Base-by-base conservation (phyloP, 371 early-diverging fungal genomes). In the Basidiobolus meristosporus region DNA sequence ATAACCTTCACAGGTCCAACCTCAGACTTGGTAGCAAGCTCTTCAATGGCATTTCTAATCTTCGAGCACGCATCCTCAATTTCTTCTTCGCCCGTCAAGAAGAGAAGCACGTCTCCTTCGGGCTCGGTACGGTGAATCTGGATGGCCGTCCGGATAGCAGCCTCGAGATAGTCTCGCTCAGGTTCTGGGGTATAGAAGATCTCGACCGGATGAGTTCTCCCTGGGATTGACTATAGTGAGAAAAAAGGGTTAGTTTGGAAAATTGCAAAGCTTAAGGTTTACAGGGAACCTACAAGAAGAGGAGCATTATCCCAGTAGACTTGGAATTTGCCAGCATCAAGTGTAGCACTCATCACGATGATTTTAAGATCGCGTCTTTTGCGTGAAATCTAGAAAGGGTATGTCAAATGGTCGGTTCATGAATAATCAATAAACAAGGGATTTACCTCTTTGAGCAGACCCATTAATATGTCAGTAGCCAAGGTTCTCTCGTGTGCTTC, bases 401-500 rank as follows among this genome's bases (percentile, higher is more conserved):
- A 32, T 1, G 36, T 16, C 10, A 40, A 17, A 30, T 33, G 10
- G 23, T 31, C 17, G 11, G 4, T 17, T 26, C 9, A 26, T 26
- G 26, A 9, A 26, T 5, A 26, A 26, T 26, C 26, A 5, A 5
- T 26, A 11, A 16, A 31, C 11, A 29, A 39, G 6, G 18, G 10
- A 23, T 30, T 30, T 43, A 79, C 64, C 56, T 86, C 75, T 57
- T 91, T 90, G 47, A 93, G 58, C 37, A 93, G 60, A 12, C 92
- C 91, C 83, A 99, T 89, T 38, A 99, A 59, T 47, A 99, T 82
- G 62, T 98, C 99, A 9, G 96, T 96, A 46, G 70, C 68, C n/a
- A 86, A 49, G 22, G 83, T 89, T 52, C 92, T 77, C 67, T 99
- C 99, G 74, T 99, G 99, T 22, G 96, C 97, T 60, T 99, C 99